phyloP scores from a whole-genome alignment of 2,329 filamentous ascomycete genomes.

The Clonostachys rhizophaga region DNA sequence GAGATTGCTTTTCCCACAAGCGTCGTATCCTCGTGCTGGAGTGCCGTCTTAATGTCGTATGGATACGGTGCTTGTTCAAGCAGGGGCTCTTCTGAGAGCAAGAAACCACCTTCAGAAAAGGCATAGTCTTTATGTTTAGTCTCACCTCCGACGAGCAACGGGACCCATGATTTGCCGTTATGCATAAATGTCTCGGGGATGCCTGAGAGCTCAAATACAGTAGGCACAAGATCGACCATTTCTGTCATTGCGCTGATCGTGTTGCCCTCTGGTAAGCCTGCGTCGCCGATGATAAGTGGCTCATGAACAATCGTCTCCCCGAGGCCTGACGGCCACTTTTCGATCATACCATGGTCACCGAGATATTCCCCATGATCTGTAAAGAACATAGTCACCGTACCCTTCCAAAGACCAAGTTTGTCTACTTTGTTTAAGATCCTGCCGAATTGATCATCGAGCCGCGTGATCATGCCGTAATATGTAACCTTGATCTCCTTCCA shows the following conservation, averaged over 20 bases:
- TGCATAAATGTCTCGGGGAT: constrained; percentile 31
- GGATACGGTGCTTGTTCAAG: constrained; percentile 35
- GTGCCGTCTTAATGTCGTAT: constrained; percentile 36
- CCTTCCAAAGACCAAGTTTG: constrained; percentile 23
- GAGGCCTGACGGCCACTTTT: constrained; percentile 41
- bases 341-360: constrained; percentile 39
- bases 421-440: constrained; percentile 26
- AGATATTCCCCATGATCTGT: constrained; percentile 41
- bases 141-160: constrained; percentile 13
- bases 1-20: constrained; percentile 36
- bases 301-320: constrained; percentile 34
- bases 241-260: constrained; percentile 26
- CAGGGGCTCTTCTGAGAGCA: constrained; percentile 35
- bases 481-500: constrained; percentile 38
- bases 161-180: constrained; percentile 28
- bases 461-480: constrained; percentile 40
- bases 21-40: constrained; percentile 37
- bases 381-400: constrained; percentile 36
- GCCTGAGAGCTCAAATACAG: constrained; percentile 29
- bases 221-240: constrained; percentile 40
- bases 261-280: constrained; percentile 26
- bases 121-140: constrained; percentile 29
- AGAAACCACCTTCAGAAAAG: constrained; percentile 38
- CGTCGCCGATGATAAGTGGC: constrained; percentile 36
- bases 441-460: constrained; percentile 39